Evolutionary conservation across 345 rosid species (phyloP).

Genomic region (Citrus sp.): DNA sequence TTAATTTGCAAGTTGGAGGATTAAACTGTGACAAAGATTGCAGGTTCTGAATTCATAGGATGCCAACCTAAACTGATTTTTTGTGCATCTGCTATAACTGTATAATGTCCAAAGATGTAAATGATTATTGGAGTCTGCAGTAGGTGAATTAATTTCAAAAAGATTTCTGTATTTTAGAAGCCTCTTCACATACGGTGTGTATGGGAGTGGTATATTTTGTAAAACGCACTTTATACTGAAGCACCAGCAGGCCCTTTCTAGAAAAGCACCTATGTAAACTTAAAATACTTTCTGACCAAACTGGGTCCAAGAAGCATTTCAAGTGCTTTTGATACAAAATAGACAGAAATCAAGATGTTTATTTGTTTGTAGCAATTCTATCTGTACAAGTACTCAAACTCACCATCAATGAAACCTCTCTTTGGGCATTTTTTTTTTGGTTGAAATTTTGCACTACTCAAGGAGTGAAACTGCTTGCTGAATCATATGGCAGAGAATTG

Average conservation of each 20-base stretch:
- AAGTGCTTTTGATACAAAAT: background rate
- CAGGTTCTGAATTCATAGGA: background rate
- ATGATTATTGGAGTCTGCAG: background rate
- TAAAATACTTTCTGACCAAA: background rate
- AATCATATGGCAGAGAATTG: background rate
- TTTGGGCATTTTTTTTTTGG: background rate
- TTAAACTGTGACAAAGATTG: background rate
- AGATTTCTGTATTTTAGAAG: background rate
- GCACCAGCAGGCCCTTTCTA: background rate
- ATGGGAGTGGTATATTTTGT: background rate
- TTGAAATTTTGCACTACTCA: background rate
- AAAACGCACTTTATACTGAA: background rate
- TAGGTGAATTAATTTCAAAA: background rate
- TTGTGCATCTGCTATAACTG: background rate
- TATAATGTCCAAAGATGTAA: background rate
- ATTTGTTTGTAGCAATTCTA: background rate
- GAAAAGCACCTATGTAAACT: background rate
- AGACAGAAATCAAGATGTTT: background rate
- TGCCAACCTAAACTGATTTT: background rate
- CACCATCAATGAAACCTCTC: background rate
- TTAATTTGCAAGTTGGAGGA: background rate
- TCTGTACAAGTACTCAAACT: background rate
- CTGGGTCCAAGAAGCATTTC: background rate
- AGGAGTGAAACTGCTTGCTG: background rate
- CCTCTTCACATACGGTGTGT: background rate